These are phyloP conservation scores for Gynochthodes officinalis DNA, from an alignment of 257 asterid genomes.

Conservation along the genomic window DNA sequence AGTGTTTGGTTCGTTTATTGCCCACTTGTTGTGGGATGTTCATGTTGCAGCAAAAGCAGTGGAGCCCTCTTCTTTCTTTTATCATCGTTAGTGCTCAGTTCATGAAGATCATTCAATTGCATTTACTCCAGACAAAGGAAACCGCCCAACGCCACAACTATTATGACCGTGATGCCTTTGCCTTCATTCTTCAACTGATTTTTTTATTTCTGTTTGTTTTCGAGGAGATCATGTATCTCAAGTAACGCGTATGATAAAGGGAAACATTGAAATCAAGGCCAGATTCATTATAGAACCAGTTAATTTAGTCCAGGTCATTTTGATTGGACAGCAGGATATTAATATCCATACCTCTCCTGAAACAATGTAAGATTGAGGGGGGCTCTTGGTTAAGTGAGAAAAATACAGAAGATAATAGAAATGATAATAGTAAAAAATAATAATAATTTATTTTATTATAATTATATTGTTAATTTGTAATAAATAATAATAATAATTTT, in stretches of 20 bases:
- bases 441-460: too few relatives aligned
- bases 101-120: conserved; percentile 1
- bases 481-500: too few relatives aligned
- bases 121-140: background rate
- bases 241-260: background rate
- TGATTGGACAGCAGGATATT: background rate
- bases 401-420: too few relatives aligned
- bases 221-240: background rate
- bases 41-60: conserved; percentile 7
- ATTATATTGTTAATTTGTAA: too few relatives aligned
- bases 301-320: background rate
- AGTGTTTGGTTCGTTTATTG: background rate
- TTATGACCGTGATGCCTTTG: conserved; percentile 14
- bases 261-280: background rate
- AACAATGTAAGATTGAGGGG: background rate
- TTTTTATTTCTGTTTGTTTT: background rate
- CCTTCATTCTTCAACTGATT: background rate
- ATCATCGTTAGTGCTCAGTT: background rate
- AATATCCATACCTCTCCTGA: background rate
- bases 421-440: too few relatives aligned
- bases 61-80: conserved; percentile 1
- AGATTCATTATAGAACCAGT: background rate
- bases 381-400: too few relatives aligned
- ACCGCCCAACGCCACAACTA: background rate
- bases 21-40: conserved; percentile 6